Evolutionary conservation across 257 asterid genomes (phyloP).

Genomic region (Capsicum rhomboideum): DNA sequence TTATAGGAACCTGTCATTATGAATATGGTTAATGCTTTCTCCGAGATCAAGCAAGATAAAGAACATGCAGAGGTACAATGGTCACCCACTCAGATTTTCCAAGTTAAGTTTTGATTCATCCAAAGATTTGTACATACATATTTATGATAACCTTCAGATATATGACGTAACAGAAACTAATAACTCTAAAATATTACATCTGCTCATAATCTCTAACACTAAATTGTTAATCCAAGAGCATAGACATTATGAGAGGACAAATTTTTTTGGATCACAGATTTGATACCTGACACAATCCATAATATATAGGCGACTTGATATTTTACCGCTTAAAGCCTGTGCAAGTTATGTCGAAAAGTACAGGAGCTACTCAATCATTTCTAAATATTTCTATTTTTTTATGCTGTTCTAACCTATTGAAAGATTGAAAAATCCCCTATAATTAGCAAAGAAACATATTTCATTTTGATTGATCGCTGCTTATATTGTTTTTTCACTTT

Average conservation of each 20-base stretch:
- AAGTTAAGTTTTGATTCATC: not conserved
- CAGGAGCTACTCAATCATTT: not conserved
- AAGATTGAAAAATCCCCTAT: not conserved
- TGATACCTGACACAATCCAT: not conserved
- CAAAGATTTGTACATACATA: not conserved
- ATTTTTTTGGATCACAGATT: not conserved
- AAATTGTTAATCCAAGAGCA: not conserved
- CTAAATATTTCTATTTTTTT: not conserved
- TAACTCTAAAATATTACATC: not conserved
- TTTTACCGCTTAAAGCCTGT: not conserved
- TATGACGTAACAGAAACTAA: not conserved
- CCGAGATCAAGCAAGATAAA: not conserved
- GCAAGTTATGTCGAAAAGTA: not conserved
- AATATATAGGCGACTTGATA: not conserved
- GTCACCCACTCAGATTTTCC: not conserved
- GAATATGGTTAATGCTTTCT: not conserved
- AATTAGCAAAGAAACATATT: not conserved
- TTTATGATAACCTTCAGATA: not conserved
- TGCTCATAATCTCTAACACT: not conserved
- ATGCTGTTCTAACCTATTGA: not conserved
- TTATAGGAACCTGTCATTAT: conserved; percentile 72
- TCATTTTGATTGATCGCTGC: not conserved
- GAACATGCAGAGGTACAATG: not conserved
- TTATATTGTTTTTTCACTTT: not conserved
- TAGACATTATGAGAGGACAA: not conserved